A percentile compares a stretch with the other conserved stretches of the same genome.
These are phyloP conservation scores for Paratinospora sagittata DNA, from an alignment of 164 flowering plant species.

Conservation along the genomic window DNA sequence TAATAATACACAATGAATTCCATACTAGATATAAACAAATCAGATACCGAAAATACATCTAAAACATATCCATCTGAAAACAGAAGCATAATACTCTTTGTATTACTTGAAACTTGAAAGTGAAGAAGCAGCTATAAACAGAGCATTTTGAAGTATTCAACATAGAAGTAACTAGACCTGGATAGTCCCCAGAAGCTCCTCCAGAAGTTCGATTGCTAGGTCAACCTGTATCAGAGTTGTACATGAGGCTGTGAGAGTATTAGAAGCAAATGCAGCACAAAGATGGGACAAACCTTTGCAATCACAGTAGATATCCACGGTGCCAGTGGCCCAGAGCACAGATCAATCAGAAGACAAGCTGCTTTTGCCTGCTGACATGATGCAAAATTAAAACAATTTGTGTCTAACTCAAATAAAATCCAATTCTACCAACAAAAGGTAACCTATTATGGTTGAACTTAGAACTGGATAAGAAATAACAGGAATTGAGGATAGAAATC, in stretches of 20 bases:
- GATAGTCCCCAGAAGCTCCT: slow-evolving; percentile 72
- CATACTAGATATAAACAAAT: background rate
- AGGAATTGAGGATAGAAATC: background rate
- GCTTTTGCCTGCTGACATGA: slow-evolving; percentile 60
- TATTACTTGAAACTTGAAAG: background rate
- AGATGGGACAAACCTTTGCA: slow-evolving; percentile 53
- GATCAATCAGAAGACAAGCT: slow-evolving; percentile 79
- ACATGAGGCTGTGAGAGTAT: background rate
- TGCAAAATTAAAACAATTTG: slow-evolving; percentile 6
- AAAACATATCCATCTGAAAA: background rate
- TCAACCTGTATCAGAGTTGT: slow-evolving; percentile 50
- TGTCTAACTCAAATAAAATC: background rate
- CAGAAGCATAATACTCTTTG: background rate
- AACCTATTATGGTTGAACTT: background rate
- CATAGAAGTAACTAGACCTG: slow-evolving; percentile 45
- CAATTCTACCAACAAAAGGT: background rate
- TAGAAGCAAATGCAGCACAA: background rate
- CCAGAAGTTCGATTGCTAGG: slow-evolving; percentile 73
- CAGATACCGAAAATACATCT: background rate
- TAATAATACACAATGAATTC: background rate
- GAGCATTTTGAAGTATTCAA: background rate
- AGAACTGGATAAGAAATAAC: background rate
- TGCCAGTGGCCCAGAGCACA: slow-evolving; percentile 69
- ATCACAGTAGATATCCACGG: slow-evolving; percentile 74
- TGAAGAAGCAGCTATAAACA: slow-evolving; percentile 3